These are phyloP conservation scores for Malus asiatica DNA, from an alignment of 306 rosid species.

Conservation along the genomic window DNA sequence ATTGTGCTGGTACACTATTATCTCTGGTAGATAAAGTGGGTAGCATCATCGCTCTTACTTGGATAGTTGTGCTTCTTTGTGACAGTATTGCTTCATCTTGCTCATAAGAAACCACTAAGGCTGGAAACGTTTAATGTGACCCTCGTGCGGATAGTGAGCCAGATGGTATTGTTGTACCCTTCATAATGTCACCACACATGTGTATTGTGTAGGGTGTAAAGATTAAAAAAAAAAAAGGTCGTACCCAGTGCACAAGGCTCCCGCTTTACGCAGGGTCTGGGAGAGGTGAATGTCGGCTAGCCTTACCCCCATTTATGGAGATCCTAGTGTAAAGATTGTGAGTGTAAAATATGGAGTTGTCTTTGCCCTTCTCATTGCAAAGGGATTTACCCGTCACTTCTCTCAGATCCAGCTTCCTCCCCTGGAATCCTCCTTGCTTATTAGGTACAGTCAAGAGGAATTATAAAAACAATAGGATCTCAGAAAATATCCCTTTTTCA, in stretches of 20 bases:
- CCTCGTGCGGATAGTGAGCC: not conserved
- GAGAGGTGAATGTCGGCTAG: too few species aligned
- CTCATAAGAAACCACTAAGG: not conserved
- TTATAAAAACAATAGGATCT: constrained; percentile 2
- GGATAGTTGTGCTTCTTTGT: not conserved
- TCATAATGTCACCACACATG: not conserved
- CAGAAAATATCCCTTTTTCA: constrained; percentile 14
- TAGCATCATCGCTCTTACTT: too few species aligned
- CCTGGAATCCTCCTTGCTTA: constrained; percentile 21
- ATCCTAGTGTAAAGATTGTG: not conserved
- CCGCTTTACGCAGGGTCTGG: too few species aligned
- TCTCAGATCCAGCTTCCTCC: constrained; percentile 34
- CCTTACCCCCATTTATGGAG: too few species aligned
- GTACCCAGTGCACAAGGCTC: too few species aligned
- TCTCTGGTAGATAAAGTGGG: too few species aligned
- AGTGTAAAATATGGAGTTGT: constrained; percentile 27
- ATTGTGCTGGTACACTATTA: too few species aligned
- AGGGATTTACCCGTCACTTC: constrained; percentile 23
- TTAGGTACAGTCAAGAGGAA: constrained; percentile 16
- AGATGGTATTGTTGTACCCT: not conserved
- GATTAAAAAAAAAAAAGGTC: too few species aligned
- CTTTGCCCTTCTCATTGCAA: constrained; percentile 32
- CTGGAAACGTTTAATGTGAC: not conserved
- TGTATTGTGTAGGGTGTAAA: not conserved
- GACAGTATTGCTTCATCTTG: not conserved